Conservation (phyloP, 495 filamentous ascomycete species). For the Xylaria intraflava region DNA sequence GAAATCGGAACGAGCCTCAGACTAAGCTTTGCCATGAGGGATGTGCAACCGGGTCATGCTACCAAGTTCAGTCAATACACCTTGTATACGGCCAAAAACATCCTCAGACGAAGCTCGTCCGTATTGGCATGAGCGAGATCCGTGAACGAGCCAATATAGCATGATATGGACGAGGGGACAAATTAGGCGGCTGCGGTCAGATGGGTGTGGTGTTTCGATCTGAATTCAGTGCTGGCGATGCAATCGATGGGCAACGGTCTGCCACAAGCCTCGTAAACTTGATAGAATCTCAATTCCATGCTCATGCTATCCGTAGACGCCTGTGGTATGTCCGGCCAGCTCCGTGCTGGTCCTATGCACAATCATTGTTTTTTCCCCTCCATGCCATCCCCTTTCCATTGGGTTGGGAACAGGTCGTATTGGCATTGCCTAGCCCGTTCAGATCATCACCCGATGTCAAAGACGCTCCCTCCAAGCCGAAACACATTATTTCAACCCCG, state of each 20-base stretch:
- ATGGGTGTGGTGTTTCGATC: not conserved
- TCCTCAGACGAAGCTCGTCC: not conserved
- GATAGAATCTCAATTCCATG: slow-evolving; percentile 30
- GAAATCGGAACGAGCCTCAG: no score
- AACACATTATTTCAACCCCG: not conserved
- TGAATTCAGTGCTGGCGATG: slow-evolving; percentile 18
- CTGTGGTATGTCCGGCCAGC: slow-evolving; percentile 10
- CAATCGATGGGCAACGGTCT: slow-evolving; percentile 28
- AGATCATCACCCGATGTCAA: slow-evolving; percentile 13
- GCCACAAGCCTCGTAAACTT: slow-evolving; percentile 22
- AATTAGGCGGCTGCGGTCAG: not conserved
- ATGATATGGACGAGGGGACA: not conserved
- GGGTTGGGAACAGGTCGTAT: slow-evolving; percentile 2
- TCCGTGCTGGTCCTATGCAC: slow-evolving; percentile 9
- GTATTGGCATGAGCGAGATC: not conserved
- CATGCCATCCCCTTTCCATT: slow-evolving; percentile 4
- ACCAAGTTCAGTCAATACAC: not conserved
- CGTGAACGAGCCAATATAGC: not conserved
- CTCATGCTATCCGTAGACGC: slow-evolving; percentile 38
- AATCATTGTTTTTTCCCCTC: slow-evolving; percentile 10
- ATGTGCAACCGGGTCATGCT: not conserved
- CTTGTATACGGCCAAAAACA: not conserved
- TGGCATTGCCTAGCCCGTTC: slow-evolving; percentile 24
- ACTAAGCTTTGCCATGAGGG: no score
- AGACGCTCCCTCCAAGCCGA: slow-evolving; percentile 9